Percentiles rank a stretch among this genome's conserved stretches.
phyloP scores from a whole-genome alignment of 202 grass and related monocot species.

The Schoenoplectus tabernaemontani region DNA sequence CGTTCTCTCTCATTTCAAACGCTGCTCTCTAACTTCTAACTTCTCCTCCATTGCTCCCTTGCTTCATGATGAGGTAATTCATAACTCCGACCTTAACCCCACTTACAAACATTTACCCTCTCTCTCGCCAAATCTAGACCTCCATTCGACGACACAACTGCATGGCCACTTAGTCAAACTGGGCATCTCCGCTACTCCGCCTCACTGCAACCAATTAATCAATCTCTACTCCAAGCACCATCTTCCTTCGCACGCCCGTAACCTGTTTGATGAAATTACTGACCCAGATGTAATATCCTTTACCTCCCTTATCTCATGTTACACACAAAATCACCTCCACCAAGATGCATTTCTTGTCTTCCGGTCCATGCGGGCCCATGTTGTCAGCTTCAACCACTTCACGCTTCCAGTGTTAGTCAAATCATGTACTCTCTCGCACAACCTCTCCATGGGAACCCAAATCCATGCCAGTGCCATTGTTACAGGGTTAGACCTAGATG shows the following conservation, averaged over 20 bases:
- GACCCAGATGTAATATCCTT: conserved; percentile 51
- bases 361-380: conserved; percentile 36
- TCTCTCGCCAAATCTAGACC: background rate
- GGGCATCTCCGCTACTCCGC: conserved; percentile 28
- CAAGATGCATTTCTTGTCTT: conserved; percentile 43
- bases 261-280: conserved; percentile 79
- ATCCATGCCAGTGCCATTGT: conserved; percentile 49
- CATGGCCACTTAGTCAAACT: conserved; percentile 50
- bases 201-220: conserved; percentile 47
- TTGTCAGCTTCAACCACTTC: conserved; percentile 66
- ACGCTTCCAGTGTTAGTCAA: conserved; percentile 70
- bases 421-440: conserved; percentile 26
- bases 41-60: background rate
- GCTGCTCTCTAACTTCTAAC: background rate
- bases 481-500: conserved; percentile 39
- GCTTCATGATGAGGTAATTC: background rate
- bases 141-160: conserved; percentile 27
- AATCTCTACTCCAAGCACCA: conserved; percentile 40
- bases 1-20: background rate
- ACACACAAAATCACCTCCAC: conserved; percentile 45
- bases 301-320: conserved; percentile 77
- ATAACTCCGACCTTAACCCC: background rate
- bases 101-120: background rate
- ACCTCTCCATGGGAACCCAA: conserved; percentile 42
- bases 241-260: conserved; percentile 32